Conservation (phyloP, 352 stramenopile species). For the Globisporangium solare region DNA sequence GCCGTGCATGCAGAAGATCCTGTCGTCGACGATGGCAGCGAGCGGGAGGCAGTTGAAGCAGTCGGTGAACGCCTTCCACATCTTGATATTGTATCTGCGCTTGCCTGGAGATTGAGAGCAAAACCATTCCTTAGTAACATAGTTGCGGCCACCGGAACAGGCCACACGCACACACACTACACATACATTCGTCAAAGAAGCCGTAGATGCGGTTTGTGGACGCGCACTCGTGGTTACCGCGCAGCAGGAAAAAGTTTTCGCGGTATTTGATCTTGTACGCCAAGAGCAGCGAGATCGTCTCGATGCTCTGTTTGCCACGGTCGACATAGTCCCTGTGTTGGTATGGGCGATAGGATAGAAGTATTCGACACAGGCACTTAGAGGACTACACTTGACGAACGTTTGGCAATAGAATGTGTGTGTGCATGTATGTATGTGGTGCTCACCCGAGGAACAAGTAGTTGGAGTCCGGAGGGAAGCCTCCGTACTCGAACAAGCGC, state of each 20-base stretch:
- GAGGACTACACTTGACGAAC: too few relatives aligned
- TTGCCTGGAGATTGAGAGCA: conserved; percentile 39
- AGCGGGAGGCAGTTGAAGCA: conserved; percentile 94
- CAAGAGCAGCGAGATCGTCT: conserved; percentile 97
- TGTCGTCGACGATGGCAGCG: conserved; percentile 98
- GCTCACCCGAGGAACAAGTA: conserved; percentile 56
- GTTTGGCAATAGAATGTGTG: neutral
- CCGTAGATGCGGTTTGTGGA: conserved; percentile 99
- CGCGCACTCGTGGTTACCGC: conserved; percentile 98
- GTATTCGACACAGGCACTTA: neutral
- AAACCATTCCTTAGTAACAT: neutral
- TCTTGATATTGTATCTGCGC: conserved; percentile 94
- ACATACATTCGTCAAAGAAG: conserved; percentile 15
- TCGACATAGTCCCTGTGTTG: conserved; percentile 88
- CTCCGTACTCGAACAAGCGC: conserved; percentile 93
- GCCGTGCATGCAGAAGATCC: conserved; percentile 99
- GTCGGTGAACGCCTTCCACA: conserved; percentile 98
- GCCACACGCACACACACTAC: neutral
- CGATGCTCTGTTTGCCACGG: conserved; percentile 92
- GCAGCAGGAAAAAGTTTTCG: conserved; percentile 96
- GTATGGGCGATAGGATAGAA: too few relatives aligned
- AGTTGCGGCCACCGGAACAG: too few relatives aligned
- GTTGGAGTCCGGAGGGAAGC: conserved; percentile 82
- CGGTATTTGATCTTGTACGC: conserved; percentile 99
- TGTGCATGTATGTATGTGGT: conserved; percentile 23